phyloP scores from a whole-genome alignment of 2,329 filamentous ascomycete species.

The Diaporthe velutina region DNA sequence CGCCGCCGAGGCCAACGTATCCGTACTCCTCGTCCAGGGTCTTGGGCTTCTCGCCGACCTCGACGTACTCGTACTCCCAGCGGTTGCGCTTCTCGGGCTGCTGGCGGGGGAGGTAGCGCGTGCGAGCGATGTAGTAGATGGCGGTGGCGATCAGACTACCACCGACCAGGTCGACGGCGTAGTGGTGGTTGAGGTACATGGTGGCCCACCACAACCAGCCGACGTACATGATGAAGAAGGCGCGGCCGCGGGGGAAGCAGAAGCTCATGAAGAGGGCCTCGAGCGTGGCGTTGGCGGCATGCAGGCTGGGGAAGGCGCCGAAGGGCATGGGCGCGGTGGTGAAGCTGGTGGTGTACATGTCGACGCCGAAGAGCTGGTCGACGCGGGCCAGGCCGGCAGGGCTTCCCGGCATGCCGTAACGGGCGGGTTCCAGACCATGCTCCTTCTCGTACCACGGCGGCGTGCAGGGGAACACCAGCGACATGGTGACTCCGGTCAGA shows the following conservation, averaged over 20 bases:
- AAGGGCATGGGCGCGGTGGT: conserved; percentile 92
- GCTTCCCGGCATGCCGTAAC: conserved; percentile 91
- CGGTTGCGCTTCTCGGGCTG: conserved; percentile 88
- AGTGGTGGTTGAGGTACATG: conserved; percentile 98
- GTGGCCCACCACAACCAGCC: conserved; percentile 99
- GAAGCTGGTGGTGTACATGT: conserved; percentile 94
- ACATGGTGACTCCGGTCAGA: conserved; percentile 86
- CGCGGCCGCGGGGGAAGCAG: conserved; percentile 86
- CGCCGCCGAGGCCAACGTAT: conserved; percentile 57
- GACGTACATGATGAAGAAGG: conserved; percentile 85
- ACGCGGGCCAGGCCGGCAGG: conserved; percentile 91
- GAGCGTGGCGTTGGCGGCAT: conserved; percentile 89
- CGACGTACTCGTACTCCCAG: conserved; percentile 96
- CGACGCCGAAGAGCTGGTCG: conserved; percentile 89
- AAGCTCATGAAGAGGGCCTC: conserved; percentile 95
- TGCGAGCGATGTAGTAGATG: conserved; percentile 85
- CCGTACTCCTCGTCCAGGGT: conserved; percentile 60
- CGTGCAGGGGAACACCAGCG: conserved; percentile 92
- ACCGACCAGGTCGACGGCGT: conserved; percentile 90
- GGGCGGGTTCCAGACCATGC: conserved; percentile 89
- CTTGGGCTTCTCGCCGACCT: conserved; percentile 74
- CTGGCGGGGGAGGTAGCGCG: conserved; percentile 83
- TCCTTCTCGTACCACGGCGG: conserved; percentile 97
- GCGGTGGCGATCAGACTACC: conserved; percentile 84
- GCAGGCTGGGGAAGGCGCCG: conserved; percentile 93